A percentile compares a stretch with the other conserved stretches of the same genome.
Conservation (phyloP, 805 yeast species). For the Geotrichum ghanense region DNA sequence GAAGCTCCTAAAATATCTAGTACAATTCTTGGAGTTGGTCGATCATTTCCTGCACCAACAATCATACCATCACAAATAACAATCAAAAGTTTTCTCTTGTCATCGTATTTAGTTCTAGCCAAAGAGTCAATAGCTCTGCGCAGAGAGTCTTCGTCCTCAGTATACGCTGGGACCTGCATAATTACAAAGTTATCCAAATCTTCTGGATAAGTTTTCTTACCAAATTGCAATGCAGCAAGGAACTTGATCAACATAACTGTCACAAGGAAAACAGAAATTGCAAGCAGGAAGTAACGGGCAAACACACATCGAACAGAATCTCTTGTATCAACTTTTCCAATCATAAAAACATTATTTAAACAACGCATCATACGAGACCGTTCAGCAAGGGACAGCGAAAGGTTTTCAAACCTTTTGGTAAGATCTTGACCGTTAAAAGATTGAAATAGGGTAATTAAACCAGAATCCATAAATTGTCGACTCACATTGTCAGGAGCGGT, state of each 20-base stretch:
- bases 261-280: slow-evolving; percentile 29
- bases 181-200: slow-evolving; percentile 30
- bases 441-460: slow-evolving; percentile 25
- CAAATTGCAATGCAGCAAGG: slow-evolving; percentile 31
- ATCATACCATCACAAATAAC: slow-evolving; percentile 52
- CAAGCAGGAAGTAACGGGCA: slow-evolving; percentile 32
- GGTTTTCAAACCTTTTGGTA: slow-evolving; percentile 17
- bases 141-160: slow-evolving; percentile 46
- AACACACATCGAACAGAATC: slow-evolving; percentile 28
- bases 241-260: slow-evolving; percentile 27
- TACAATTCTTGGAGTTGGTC: slow-evolving; percentile 46
- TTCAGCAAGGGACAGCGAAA: slow-evolving; percentile 17
- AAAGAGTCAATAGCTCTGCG: slow-evolving; percentile 48
- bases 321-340: slow-evolving; percentile 30
- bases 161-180: slow-evolving; percentile 45
- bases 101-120: slow-evolving; percentile 47
- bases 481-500: slow-evolving; percentile 16
- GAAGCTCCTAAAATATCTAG: slow-evolving; percentile 43
- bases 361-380: slow-evolving; percentile 24
- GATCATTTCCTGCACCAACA: slow-evolving; percentile 50
- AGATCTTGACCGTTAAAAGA: slow-evolving; percentile 27
- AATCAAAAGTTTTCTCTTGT: slow-evolving; percentile 45
- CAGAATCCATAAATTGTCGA: slow-evolving; percentile 23
- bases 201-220: slow-evolving; percentile 25
- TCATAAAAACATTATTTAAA: slow-evolving; percentile 28